Base-by-base conservation (phyloP, 2,329 filamentous ascomycete genomes). In the Metarhizium brunneum region DNA sequence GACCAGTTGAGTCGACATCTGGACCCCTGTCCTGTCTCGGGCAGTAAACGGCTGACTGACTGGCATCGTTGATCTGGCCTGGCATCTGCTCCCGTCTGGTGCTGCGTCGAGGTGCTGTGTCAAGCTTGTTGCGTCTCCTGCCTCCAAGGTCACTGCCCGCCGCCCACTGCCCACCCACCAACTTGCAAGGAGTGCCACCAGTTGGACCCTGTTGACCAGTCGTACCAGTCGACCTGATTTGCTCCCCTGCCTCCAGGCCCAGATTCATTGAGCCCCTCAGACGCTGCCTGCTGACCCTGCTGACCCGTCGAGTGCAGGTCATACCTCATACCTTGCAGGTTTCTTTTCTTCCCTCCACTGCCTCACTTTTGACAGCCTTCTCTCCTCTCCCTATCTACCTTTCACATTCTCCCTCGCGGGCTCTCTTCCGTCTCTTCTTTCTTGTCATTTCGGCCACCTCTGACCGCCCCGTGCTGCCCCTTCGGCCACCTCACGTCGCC, bases 361-460 rank as follows among this genome's bases (percentile, higher is more conserved):
- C 20, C 25, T 29, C 18, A 18, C 45, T 62, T 60, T 63, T 61
- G 59, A 61, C 58, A 62, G 64, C 61, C 62, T 60, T 60, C 57
- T 57, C 58, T 58, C 59, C 59, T 62, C 60, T 55, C 57, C 60
- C 60, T 59, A 60, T 56, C 59, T 25, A 25, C 25, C 25, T 25
- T 57, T 45, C 56, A 57, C 57, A 59, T 53, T 61, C 57, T 50
- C 53, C 54, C 54, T 52, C 56, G 54, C 38, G 8, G 10, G 25
- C 25, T 18, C 32, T 49, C 16, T 25, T 60, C 56, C 64, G 60
- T 62, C 52, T 55, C 48, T 56, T 57, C 55, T 57, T 52, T 52
- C 51, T 36, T 30, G 55, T 60, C 42, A 18, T 45, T 58, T 59
- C 59, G 40, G 59, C 56, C 56, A 54, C 60, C n/a, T 52, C 25